A percentile compares a stretch with the other conserved stretches of the same genome.
Conservation (phyloP, 345 rosid genomes). For the Camelina neglecta region DNA sequence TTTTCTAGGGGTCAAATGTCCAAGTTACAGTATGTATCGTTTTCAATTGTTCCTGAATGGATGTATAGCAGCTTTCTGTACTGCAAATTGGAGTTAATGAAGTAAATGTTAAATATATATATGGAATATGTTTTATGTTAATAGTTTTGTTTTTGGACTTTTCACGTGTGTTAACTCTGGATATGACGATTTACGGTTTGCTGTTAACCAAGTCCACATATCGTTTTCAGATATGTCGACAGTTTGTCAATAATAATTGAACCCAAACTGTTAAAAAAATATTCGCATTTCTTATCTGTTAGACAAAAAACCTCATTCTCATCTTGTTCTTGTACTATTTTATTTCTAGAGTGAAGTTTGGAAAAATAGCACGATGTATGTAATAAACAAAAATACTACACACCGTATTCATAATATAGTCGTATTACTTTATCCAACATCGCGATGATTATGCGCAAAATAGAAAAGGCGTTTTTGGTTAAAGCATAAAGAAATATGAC, state of each 20-base stretch:
- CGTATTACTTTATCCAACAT: too few species aligned
- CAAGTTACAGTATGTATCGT: background rate
- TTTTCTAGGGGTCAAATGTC: too few species aligned
- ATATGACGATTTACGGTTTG: background rate
- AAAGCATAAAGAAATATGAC: too few species aligned
- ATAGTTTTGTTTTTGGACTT: background rate
- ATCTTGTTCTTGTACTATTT: background rate
- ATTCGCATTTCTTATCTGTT: background rate
- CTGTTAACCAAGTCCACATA: background rate
- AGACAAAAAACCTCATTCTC: conserved; percentile 1
- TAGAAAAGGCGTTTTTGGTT: too few species aligned
- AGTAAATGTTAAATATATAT: too few species aligned
- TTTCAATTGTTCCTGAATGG: background rate
- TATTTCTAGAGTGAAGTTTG: background rate
- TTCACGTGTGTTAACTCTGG: background rate
- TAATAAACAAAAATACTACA: too few species aligned
- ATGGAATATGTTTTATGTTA: too few species aligned
- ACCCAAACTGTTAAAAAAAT: background rate
- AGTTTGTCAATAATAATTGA: background rate
- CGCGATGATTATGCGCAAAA: too few species aligned
- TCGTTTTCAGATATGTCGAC: conserved; percentile 21
- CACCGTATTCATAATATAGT: too few species aligned
- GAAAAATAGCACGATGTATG: too few species aligned
- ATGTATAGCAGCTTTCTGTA: too few species aligned
- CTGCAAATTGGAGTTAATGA: too few species aligned